Evolutionary conservation across 139 green algal genomes (phyloP), one percentile per base, ranked within the genome.

Genomic region (Ettlia oleoabundans): DNA sequence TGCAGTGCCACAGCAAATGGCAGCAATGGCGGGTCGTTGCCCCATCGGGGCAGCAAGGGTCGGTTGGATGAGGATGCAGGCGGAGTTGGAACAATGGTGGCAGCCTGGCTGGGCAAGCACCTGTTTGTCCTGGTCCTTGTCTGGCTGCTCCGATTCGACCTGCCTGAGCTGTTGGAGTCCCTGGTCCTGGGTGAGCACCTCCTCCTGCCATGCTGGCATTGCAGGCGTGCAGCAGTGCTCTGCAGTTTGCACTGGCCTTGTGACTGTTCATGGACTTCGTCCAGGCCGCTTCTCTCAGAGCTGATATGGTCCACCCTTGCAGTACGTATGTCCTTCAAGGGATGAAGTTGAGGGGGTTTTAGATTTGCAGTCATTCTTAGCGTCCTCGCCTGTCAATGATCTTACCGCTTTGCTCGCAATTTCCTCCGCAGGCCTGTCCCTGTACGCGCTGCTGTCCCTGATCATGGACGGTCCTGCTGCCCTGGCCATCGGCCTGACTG

Each of bases 391-490:
- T n/a, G n/a, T n/a, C n/a, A n/a, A n/a, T n/a, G n/a, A n/a, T n/a
- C n/a, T n/a, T n/a, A n/a, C n/a, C n/a, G n/a, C n/a, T n/a, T n/a
- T n/a, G n/a, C 21, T 35, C 37, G 28, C 69, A 4, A 2, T 76
- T 5, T 62, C 71, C 22, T 38, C 42, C 28, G 28, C 75, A 82
- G 76, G 28, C 43, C 40, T 73, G 30, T 64, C 43, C 1, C 78
- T 83, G 32, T 83, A 83, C 35, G 41, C n/a, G 28, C 35, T 83
- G 33, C 78, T 83, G 24, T 64, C 51, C 9, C 26, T 52, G 2
- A 68, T 83, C 30, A 83, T 83, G 78, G 78, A 83, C 47, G 78
- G 78, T 22, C 78, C 63, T 5, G 75, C 58, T 2, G 38, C 55
- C 10, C 37, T 81, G 35, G 2, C 52, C 26, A 47, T 61, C 61